Evolutionary conservation across 1,284 basidiomycete species (phyloP).

Genomic region (Austroboletus olivaceoglutinosus): DNA sequence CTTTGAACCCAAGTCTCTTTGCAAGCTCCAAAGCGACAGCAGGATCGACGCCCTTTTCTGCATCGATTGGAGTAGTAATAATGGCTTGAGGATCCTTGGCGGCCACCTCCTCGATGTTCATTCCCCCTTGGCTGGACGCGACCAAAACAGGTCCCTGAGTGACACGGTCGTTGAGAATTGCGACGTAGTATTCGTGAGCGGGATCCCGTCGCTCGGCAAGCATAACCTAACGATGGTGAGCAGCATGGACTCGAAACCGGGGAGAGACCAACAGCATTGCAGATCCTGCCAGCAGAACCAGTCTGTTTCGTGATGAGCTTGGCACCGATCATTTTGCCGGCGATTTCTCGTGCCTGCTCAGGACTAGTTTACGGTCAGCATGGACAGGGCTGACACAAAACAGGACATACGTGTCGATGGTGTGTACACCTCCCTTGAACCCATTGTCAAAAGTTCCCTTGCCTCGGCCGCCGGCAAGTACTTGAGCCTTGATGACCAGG

Average conservation of each 20-base stretch:
- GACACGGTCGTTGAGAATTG: slow-evolving; percentile 93
- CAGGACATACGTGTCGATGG: slow-evolving; percentile 76
- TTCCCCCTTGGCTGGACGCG: slow-evolving; percentile 90
- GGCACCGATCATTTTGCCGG: slow-evolving; percentile 91
- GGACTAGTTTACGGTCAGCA: slow-evolving; percentile 52
- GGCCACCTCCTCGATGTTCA: slow-evolving; percentile 99
- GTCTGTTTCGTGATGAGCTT: slow-evolving; percentile 99
- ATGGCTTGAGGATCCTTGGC: slow-evolving; percentile 94
- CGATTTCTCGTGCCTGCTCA: slow-evolving; percentile 85
- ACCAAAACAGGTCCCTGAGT: slow-evolving; percentile 91
- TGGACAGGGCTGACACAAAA: not conserved
- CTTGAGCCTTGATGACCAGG: slow-evolving; percentile 97
- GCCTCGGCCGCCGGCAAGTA: slow-evolving; percentile 96
- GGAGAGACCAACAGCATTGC: slow-evolving; percentile 76
- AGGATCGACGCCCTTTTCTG: slow-evolving; percentile 79
- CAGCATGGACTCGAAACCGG: slow-evolving; percentile 8
- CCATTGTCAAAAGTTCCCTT: slow-evolving; percentile 98
- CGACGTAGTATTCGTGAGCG: slow-evolving; percentile 97
- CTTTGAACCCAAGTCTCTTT: slow-evolving; percentile 88
- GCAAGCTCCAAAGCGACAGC: slow-evolving; percentile 78
- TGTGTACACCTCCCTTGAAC: slow-evolving; percentile 96
- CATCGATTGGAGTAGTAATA: slow-evolving; percentile 93
- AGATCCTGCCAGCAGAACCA: slow-evolving; percentile 86
- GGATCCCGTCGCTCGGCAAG: slow-evolving; percentile 94
- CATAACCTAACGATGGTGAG: slow-evolving; percentile 72